Evolutionary conservation across 75 land plant genomes (phyloP).

Genomic region (Gnetum montanum): DNA sequence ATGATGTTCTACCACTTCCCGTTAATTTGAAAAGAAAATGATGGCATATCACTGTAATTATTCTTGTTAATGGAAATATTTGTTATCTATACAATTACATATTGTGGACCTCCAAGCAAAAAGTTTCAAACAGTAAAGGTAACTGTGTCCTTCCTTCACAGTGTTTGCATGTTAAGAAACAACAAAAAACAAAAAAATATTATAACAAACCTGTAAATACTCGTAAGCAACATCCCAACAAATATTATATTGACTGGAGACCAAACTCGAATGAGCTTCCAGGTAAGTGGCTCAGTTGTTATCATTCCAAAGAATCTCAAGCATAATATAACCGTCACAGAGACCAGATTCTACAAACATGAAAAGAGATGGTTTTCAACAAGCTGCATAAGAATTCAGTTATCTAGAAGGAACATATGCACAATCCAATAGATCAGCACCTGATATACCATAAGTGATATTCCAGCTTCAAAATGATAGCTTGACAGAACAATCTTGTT

Average conservation of each 20-base stretch:
- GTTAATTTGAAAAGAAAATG: background rate
- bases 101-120: background rate
- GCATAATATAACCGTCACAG: slow-evolving; percentile 50
- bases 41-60: background rate
- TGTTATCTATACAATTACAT: background rate
- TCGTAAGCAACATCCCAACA: slow-evolving; percentile 96
- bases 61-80: background rate
- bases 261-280: slow-evolving; percentile 87
- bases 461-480: slow-evolving; percentile 79
- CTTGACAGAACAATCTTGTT: slow-evolving; percentile 81
- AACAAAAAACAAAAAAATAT: background rate
- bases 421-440: slow-evolving; percentile 13
- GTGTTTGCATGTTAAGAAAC: background rate
- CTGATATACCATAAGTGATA: slow-evolving; percentile 90
- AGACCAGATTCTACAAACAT: slow-evolving; percentile 74
- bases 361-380: background rate
- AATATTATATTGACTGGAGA: slow-evolving; percentile 91
- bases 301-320: slow-evolving; percentile 56
- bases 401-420: background rate
- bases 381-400: background rate
- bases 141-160: background rate
- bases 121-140: background rate
- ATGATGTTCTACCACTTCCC: too few relatives aligned
- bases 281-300: slow-evolving; percentile 81
- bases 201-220: slow-evolving; percentile 83